Evolutionary conservation across 306 rosid genomes (phyloP), one percentile per base, ranked within the genome.

Genomic region (Sicyos edulis): DNA sequence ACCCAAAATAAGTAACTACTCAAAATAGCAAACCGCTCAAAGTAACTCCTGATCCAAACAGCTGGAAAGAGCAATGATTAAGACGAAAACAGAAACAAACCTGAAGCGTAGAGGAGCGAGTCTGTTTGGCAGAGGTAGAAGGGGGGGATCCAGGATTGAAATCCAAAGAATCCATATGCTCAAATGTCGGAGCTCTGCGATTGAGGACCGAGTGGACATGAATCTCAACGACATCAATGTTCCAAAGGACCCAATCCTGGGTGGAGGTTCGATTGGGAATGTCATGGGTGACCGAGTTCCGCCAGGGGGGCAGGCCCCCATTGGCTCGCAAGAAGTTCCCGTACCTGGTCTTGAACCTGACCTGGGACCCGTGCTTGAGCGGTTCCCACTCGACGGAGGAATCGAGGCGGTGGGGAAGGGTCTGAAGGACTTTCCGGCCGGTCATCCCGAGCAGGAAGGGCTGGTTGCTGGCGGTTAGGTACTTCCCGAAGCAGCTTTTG

Each of bases 321-420:
- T 93, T 93, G 2, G 89, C 99, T 10, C 99, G 77, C 42, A 93
- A 71, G 71, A 91, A 93, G 53, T 93, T 78, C 0, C 96, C 99
- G 34, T 91, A 86, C 6, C 97, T 80, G 10, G 97, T 88, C 77
- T 80, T 88, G 47, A 93, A 81, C 86, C 80, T 86, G 72, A 86
- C 86, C 67, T 52, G 86, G 13, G 69, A 55, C 16, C 95, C 88
- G 6, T 93, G 92, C 59, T 71, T 77, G 6, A 91, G 0, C 21
- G 99, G 96, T 42, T 91, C 99, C 99, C 99, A 93, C 80, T 93
- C 97, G 3, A 88, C 78, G 0, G 99, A 89, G 0, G 97, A 93
- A 40, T 93, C 96, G 8, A 83, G 84, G 13, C 83, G 75, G 4
- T 15, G 16, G 0, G 92, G 96, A 7, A 75, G 73, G 0, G 95